Percentiles rank a stretch among this genome's conserved stretches.
phyloP scores from a whole-genome alignment of 345 rosid species.

The Brassica cretica region DNA sequence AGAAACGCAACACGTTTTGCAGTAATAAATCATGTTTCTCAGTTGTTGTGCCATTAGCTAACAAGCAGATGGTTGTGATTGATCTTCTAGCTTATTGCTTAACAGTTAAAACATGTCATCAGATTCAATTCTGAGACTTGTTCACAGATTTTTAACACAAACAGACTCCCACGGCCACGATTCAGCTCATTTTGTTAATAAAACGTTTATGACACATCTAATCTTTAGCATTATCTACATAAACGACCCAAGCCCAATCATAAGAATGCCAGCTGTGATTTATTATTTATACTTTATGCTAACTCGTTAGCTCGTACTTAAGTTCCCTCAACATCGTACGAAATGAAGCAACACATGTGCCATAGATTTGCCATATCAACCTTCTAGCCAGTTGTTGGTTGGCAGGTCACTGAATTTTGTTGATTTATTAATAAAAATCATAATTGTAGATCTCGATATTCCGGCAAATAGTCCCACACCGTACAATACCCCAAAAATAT shows the following conservation, averaged over 20 bases:
- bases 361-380: conserved; percentile 21
- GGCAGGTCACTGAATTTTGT: neutral
- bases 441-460: conserved; percentile 17
- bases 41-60: neutral
- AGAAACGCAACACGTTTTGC: neutral
- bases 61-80: neutral
- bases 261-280: conserved; percentile 8
- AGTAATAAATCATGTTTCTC: neutral
- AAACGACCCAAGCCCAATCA: neutral
- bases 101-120: too few species aligned
- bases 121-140: too few species aligned
- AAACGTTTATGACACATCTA: neutral
- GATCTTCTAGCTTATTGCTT: neutral
- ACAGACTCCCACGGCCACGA: too few species aligned
- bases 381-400: neutral
- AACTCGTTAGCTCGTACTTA: conserved; percentile 12
- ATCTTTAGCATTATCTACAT: neutral
- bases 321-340: conserved; percentile 30
- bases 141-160: too few species aligned
- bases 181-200: too few species aligned
- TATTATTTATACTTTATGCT: neutral
- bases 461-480: neutral
- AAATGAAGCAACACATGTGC: conserved; percentile 29
- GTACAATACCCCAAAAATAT: neutral
- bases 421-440: neutral